Evolutionary conservation across 768 basidiomycete species (phyloP).

Genomic region (Candolleomyces eurysporus): DNA sequence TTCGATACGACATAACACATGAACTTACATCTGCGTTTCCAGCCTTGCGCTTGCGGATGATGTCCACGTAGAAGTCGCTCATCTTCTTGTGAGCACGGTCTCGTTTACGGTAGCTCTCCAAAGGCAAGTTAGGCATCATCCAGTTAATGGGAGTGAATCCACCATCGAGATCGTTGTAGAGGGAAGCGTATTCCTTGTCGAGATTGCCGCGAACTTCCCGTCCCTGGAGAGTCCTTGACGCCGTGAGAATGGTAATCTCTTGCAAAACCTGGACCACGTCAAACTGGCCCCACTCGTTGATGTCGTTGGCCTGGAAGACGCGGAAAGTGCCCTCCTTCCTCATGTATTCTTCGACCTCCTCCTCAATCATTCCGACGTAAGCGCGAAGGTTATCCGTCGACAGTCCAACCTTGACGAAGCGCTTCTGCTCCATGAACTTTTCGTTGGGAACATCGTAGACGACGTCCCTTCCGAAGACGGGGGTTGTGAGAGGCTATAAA

Average conservation of each 20-base stretch:
- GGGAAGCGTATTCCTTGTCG: slow-evolving; percentile 80
- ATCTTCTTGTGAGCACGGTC: slow-evolving; percentile 91
- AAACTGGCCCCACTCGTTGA: slow-evolving; percentile 78
- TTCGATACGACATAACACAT: not conserved
- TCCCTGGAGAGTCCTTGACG: slow-evolving; percentile 91
- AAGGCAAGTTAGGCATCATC: slow-evolving; percentile 89
- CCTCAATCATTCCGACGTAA: slow-evolving; percentile 79
- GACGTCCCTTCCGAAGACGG: slow-evolving; percentile 95
- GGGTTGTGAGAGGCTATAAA: slow-evolving; percentile 81
- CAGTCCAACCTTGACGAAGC: slow-evolving; percentile 95
- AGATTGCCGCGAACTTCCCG: slow-evolving; percentile 78
- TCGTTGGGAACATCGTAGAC: slow-evolving; percentile 98
- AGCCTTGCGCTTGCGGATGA: slow-evolving; percentile 71
- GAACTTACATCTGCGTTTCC: slow-evolving; percentile 41
- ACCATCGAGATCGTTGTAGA: slow-evolving; percentile 88
- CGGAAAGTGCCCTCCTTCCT: slow-evolving; percentile 61
- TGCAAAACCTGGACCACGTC: slow-evolving; percentile 70
- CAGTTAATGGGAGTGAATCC: slow-evolving; percentile 97
- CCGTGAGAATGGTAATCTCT: slow-evolving; percentile 94
- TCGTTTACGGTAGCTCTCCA: slow-evolving; percentile 85
- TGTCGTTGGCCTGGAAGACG: slow-evolving; percentile 59
- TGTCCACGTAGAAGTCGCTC: slow-evolving; percentile 88
- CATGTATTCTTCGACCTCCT: slow-evolving; percentile 74
- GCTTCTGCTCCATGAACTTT: slow-evolving; percentile 98
- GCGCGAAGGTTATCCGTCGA: slow-evolving; percentile 87